Conservation (phyloP, 306 rosid genomes). For the Luffa aegyptiaca region DNA sequence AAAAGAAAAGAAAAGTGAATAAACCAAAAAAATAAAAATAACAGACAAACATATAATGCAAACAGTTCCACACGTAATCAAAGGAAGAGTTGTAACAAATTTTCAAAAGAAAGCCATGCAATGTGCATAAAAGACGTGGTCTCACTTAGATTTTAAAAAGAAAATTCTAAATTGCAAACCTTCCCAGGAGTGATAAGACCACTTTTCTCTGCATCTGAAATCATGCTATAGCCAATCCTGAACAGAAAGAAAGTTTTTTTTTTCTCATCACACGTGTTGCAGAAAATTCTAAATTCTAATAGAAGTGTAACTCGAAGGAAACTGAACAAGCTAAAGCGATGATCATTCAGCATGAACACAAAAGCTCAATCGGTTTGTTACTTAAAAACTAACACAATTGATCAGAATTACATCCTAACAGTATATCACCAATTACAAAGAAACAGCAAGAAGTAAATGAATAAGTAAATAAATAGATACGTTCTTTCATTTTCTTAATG, state of each 20-base stretch:
- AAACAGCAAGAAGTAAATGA: neutral
- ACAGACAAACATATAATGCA: neutral
- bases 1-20: conserved; percentile 4
- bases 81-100: neutral
- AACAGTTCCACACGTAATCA: neutral
- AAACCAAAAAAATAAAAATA: neutral
- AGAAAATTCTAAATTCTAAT: neutral
- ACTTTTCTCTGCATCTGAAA: conserved; percentile 62
- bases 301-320: neutral
- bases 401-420: neutral
- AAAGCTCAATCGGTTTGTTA: neutral
- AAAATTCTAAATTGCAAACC: conserved; percentile 33
- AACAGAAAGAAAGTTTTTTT: conserved; percentile 4
- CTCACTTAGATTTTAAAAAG: neutral
- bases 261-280: neutral
- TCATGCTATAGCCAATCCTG: conserved; percentile 78
- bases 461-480: neutral
- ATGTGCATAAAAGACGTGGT: neutral
- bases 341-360: neutral
- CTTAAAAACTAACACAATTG: neutral
- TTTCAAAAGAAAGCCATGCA: neutral
- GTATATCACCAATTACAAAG: neutral
- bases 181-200: conserved; percentile 65
- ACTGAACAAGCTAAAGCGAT: neutral
- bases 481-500: neutral